phyloP scores from a whole-genome alignment of 139 green algal genomes.

The Closterium sp. region DNA sequence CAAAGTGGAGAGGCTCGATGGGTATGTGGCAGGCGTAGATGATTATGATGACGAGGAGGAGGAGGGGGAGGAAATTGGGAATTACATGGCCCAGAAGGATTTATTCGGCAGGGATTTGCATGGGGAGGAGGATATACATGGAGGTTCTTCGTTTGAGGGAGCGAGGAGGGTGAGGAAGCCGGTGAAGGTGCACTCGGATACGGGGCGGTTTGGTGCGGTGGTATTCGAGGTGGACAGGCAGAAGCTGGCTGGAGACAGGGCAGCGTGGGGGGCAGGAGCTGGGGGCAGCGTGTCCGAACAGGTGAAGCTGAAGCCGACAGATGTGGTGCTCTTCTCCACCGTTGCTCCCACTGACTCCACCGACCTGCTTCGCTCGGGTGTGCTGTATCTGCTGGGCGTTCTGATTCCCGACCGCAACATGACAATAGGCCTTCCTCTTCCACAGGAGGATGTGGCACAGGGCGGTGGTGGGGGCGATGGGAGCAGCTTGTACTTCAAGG shows the following conservation, averaged over 20 bases:
- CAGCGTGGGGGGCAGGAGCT: neutral
- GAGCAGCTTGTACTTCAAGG: neutral
- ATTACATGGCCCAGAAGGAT: neutral
- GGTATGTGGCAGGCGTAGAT: neutral
- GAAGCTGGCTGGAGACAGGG: neutral
- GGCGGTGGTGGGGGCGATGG: neutral
- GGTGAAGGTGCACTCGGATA: neutral
- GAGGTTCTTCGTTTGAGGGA: neutral
- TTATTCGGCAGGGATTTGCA: neutral
- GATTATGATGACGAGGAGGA: neutral
- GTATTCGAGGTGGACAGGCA: neutral
- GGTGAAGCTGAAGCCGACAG: constrained; percentile 22
- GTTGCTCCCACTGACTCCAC: neutral
- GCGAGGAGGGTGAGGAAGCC: neutral
- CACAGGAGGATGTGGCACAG: neutral
- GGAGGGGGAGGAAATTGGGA: neutral
- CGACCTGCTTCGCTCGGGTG: constrained; percentile 1
- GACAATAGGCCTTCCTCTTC: too few species aligned
- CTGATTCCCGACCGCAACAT: neutral
- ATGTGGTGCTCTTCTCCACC: constrained; percentile 1
- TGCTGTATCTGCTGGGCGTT: neutral
- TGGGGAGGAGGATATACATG: neutral
- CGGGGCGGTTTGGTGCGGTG: neutral
- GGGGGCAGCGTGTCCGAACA: neutral
- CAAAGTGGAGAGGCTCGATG: neutral